Conservation (phyloP, 306 rosid species). For the Lablab purpureus region DNA sequence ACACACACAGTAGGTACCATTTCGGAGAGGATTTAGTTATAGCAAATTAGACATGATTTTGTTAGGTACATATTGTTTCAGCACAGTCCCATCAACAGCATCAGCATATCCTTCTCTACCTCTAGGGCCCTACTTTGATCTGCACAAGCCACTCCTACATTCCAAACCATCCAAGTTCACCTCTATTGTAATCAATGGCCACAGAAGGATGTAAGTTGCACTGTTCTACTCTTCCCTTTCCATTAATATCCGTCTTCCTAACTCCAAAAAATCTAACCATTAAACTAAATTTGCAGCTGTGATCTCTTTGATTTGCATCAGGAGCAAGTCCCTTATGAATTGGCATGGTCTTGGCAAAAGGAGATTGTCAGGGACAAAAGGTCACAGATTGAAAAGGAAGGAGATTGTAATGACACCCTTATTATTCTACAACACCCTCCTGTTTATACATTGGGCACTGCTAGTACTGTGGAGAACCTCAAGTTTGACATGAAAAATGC, state of each 20-base stretch:
- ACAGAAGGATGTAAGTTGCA: conserved; percentile 4
- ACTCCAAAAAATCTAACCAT: not conserved
- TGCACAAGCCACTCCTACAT: conserved; percentile 3
- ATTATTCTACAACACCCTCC: conserved; percentile 55
- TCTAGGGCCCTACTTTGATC: not conserved
- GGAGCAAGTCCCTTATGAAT: conserved; percentile 62
- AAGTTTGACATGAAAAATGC: conserved; percentile 49
- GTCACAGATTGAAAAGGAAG: conserved; percentile 43
- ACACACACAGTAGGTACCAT: not conserved
- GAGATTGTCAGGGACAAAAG: conserved; percentile 51
- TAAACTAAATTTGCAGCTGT: conserved; percentile 56
- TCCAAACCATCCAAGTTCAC: not conserved
- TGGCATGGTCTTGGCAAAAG: conserved; percentile 64
- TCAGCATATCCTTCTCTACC: conserved; percentile 3
- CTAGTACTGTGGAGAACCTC: conserved; percentile 49
- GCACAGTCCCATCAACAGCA: conserved; percentile 1
- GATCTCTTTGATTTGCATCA: conserved; percentile 73
- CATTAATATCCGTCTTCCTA: not conserved
- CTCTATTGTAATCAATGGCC: conserved; percentile 12
- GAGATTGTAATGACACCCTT: conserved; percentile 51
- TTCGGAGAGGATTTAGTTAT: not conserved
- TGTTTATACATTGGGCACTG: conserved; percentile 47
- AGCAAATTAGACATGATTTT: conserved; percentile 33
- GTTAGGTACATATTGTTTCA: conserved; percentile 26
- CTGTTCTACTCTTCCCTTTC: not conserved